Evolutionary conservation across 1,139 yeast genomes (phyloP).

Genomic region (Insectozyma bohioensis): DNA sequence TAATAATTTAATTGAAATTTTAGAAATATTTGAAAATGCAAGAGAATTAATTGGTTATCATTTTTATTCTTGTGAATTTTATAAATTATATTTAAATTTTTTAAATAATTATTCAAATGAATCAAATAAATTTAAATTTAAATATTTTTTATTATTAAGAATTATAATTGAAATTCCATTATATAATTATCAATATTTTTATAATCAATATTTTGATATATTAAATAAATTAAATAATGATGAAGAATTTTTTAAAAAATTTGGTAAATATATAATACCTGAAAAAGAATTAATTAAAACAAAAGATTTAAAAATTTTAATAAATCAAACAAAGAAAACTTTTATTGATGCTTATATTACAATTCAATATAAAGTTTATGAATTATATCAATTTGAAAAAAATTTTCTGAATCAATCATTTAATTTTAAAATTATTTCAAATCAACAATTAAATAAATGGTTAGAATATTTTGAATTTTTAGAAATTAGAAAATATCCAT

Average conservation of each 20-base stretch:
- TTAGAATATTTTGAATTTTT: slow-evolving; percentile 55
- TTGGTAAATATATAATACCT: slow-evolving; percentile 26
- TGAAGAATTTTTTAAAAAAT: too few species aligned
- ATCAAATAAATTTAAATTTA: slow-evolving; percentile 29
- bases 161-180: slow-evolving; percentile 69
- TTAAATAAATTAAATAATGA: slow-evolving; percentile 42
- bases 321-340: slow-evolving; percentile 41
- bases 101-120: slow-evolving; percentile 37
- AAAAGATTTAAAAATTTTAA: slow-evolving; percentile 18
- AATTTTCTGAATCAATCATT: slow-evolving; percentile 52
- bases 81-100: slow-evolving; percentile 67
- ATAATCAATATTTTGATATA: slow-evolving; percentile 37
- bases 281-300: slow-evolving; percentile 16
- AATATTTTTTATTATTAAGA: slow-evolving; percentile 52
- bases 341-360: slow-evolving; percentile 56
- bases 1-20: slow-evolving; percentile 29
- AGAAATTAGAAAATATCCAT: slow-evolving; percentile 36
- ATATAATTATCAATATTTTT: slow-evolving; percentile 69
- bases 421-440: slow-evolving; percentile 40
- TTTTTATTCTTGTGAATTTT: slow-evolving; percentile 71
- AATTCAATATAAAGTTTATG: slow-evolving; percentile 60
- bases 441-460: slow-evolving; percentile 59
- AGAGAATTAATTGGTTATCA: slow-evolving; percentile 67
- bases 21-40: slow-evolving; percentile 60
- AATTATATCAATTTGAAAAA: slow-evolving; percentile 64